phyloP scores from a whole-genome alignment of 345 rosid species.

The Toxicodendron radicans region DNA sequence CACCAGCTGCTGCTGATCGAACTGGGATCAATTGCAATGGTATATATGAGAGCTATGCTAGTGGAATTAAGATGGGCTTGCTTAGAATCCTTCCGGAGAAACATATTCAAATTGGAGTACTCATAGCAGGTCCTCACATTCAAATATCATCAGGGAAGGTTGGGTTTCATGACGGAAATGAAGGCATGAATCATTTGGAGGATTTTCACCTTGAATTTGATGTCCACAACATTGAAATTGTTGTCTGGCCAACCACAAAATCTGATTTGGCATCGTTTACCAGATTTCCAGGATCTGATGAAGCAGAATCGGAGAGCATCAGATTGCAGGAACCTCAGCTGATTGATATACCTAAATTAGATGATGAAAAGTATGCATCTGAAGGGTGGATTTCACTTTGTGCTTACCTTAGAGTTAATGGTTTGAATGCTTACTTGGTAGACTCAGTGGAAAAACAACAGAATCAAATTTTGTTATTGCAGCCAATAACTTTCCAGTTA shows the following conservation, averaged over 20 bases:
- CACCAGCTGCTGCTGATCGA: slow-evolving; percentile 30
- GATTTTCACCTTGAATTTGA: slow-evolving; percentile 56
- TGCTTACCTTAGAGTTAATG: slow-evolving; percentile 54
- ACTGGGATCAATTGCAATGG: slow-evolving; percentile 37
- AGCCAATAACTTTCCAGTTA: slow-evolving; percentile 59
- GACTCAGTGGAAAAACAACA: slow-evolving; percentile 42
- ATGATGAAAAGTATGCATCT: slow-evolving; percentile 59
- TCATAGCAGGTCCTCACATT: slow-evolving; percentile 70
- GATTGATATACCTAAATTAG: slow-evolving; percentile 45
- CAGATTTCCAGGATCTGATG: slow-evolving; percentile 35
- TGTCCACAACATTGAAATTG: slow-evolving; percentile 63
- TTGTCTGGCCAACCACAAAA: slow-evolving; percentile 58
- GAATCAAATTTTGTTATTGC: slow-evolving; percentile 46
- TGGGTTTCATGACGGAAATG: slow-evolving; percentile 28
- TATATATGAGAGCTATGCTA: slow-evolving; percentile 37
- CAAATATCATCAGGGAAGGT: slow-evolving; percentile 46
- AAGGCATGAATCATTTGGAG: slow-evolving; percentile 32
- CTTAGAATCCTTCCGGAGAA: slow-evolving; percentile 63
- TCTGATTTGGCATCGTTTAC: slow-evolving; percentile 35
- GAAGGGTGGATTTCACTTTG: slow-evolving; percentile 45
- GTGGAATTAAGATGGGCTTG: slow-evolving; percentile 44
- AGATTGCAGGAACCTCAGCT: slow-evolving; percentile 47
- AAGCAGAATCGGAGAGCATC: slow-evolving; percentile 44
- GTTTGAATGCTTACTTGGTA: slow-evolving; percentile 61
- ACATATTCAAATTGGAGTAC: slow-evolving; percentile 61